Percentiles rank a stretch among this genome's conserved stretches.
Evolutionary conservation across 345 rosid genomes (phyloP).

Genomic region (Mercurialis annua): DNA sequence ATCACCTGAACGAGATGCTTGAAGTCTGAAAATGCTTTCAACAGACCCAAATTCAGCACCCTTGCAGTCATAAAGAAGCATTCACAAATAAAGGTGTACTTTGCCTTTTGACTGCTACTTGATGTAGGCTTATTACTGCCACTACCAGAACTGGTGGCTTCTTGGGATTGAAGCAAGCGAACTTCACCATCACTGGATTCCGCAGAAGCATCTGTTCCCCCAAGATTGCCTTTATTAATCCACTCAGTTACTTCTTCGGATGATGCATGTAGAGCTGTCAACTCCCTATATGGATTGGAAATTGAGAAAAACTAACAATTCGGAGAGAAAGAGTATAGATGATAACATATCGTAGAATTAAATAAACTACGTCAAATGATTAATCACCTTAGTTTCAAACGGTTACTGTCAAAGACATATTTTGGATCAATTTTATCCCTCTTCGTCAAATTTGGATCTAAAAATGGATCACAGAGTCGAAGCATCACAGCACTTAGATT

Average conservation of each 20-base stretch:
- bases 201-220: conserved; percentile 28
- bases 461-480: conserved; percentile 82
- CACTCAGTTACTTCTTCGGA: conserved; percentile 89
- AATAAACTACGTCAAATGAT: conserved; percentile 2
- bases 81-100: conserved; percentile 81
- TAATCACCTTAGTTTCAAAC: conserved; percentile 82
- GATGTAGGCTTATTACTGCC: conserved; percentile 34
- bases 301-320: conserved; percentile 15
- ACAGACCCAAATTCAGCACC: conserved; percentile 89
- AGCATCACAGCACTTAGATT: conserved; percentile 98
- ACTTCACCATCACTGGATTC: conserved; percentile 40
- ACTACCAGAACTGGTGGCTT: conserved; percentile 69
- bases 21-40: conserved; percentile 95
- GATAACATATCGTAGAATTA: conserved; percentile 3
- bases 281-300: conserved; percentile 42
- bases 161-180: conserved; percentile 65
- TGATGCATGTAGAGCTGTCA: conserved; percentile 91
- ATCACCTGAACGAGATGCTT: conserved; percentile 95
- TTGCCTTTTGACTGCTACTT: conserved; percentile 34
- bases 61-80: conserved; percentile 99
- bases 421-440: conserved; percentile 84
- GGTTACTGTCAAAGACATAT: conserved; percentile 64
- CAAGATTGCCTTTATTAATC: conserved; percentile 50
- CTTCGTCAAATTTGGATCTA: conserved; percentile 72
- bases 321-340: conserved; percentile 12